Conservation (phyloP, 441 rosid species). For the Capsella rubella region DNA sequence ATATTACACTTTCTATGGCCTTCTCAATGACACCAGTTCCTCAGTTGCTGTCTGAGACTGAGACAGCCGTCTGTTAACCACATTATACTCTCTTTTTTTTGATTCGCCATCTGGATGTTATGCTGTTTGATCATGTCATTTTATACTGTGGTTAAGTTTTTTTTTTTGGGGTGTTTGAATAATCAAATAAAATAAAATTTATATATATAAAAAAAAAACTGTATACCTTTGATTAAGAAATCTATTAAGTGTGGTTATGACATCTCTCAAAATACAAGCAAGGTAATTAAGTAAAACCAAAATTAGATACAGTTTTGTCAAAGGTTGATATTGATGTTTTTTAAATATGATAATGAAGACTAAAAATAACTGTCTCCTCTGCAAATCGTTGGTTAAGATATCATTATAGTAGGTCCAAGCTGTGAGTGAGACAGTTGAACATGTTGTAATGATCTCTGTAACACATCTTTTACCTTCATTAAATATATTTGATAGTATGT, state of each 20-base stretch:
- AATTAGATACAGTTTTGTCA: not conserved
- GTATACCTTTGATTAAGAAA: too few relatives aligned
- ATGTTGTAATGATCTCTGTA: slow-evolving; percentile 24
- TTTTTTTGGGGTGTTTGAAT: not conserved
- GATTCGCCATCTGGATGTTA: slow-evolving; percentile 4
- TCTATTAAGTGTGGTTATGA: not conserved
- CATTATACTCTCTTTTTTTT: not conserved
- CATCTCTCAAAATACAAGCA: not conserved
- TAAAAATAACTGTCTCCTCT: slow-evolving; percentile 4
- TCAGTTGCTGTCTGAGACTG: slow-evolving; percentile 49
- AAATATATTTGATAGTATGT: not conserved
- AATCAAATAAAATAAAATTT: too few relatives aligned
- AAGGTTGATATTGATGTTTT: slow-evolving; percentile 23
- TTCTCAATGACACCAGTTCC: slow-evolving; percentile 73
- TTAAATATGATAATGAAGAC: not conserved
- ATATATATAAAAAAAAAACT: too few relatives aligned
- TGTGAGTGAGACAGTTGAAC: slow-evolving; percentile 26
- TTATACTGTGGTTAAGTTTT: not conserved
- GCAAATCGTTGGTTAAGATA: slow-evolving; percentile 29
- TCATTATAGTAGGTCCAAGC: slow-evolving; percentile 40
- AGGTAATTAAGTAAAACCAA: not conserved
- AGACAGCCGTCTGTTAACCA: slow-evolving; percentile 14
- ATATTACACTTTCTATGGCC: slow-evolving; percentile 58
- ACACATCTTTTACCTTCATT: slow-evolving; percentile 2
- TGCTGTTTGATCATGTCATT: not conserved